Evolutionary conservation across 306 rosid species (phyloP).

Genomic region (Quercus ilex): DNA sequence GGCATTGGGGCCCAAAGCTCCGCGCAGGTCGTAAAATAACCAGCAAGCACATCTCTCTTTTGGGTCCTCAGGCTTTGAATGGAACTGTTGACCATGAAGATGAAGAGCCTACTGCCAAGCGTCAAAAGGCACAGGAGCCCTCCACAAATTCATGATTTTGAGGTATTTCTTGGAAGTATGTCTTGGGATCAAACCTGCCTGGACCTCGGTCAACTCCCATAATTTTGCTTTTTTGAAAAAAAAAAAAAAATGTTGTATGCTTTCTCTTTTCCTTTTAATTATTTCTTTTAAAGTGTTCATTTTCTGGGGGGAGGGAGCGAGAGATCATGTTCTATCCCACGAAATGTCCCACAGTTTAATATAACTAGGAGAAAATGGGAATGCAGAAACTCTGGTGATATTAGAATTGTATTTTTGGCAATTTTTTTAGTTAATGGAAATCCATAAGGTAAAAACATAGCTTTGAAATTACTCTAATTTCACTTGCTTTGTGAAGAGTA

Average conservation of each 20-base stretch:
- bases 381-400: background rate
- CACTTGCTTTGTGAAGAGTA: background rate
- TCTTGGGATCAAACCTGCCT: constrained; percentile 14
- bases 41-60: constrained; percentile 79
- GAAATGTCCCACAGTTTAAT: background rate
- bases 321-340: background rate
- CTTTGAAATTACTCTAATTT: background rate
- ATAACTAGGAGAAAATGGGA: background rate
- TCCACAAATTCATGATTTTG: constrained; percentile 26
- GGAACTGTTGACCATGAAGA: constrained; percentile 55
- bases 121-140: constrained; percentile 49
- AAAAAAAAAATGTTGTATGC: background rate
- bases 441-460: background rate
- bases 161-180: constrained; percentile 10
- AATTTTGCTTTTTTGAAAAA: background rate
- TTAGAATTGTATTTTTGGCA: constrained; percentile 5
- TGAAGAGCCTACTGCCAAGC: constrained; percentile 56
- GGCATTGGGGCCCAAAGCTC: constrained; percentile 96
- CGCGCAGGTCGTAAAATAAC: constrained; percentile 93
- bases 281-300: background rate
- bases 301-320: background rate
- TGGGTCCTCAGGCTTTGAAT: constrained; percentile 72
- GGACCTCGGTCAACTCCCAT: background rate
- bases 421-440: constrained; percentile 12
- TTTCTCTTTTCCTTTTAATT: background rate